Base-by-base conservation (phyloP, 441 rosid species). In the Eruca vesicaria region DNA sequence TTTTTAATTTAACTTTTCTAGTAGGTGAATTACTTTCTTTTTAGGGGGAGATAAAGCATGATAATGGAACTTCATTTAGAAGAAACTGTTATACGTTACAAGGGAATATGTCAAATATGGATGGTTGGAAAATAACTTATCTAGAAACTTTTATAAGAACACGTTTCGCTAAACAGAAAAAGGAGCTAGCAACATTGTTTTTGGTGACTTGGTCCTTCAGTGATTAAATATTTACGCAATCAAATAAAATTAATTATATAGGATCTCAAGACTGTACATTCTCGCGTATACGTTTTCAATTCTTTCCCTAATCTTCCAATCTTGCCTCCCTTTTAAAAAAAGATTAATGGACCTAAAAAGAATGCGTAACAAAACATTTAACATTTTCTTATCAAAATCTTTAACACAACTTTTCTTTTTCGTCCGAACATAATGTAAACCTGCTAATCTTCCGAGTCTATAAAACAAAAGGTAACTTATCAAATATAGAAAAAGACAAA, bases 201-300 rank as follows among this genome's bases (percentile, higher is more conserved):
- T 56, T 38, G n/a, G n/a, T n/a, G n/a, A n/a, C n/a, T n/a, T n/a
- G 53, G 45, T 38, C 19, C 3, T 23, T 52, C 0, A 18, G 12
- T 14, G 0, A 63, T n/a, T 0, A 15, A 60, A 9, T 33, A 16
- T 56, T 52, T 63, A 50, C 45, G 38, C 16, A 71, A 62, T 21
- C 26, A 50, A 29, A 52, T 16, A 26, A 11, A 66, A 16, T 15
- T 21, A 28, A 2, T 45, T 6, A 48, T 6, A 28, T 3, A 45
- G 26, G 21, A 15, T 45, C 74, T 31, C 48, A 18, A 59, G 6
- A 15, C 26, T n/a, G 52, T 21, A 53, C n/a, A 66, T n/a, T 45
- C 7, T 74, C 32, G 55, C 78, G 73, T 67, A 60, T 68, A 68
- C 68, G 68, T 14, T 50, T 66, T 11, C 53, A 5, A 15, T 41